Conservation (phyloP, 352 stramenopile species). For the Pythium dissotocum region DNA sequence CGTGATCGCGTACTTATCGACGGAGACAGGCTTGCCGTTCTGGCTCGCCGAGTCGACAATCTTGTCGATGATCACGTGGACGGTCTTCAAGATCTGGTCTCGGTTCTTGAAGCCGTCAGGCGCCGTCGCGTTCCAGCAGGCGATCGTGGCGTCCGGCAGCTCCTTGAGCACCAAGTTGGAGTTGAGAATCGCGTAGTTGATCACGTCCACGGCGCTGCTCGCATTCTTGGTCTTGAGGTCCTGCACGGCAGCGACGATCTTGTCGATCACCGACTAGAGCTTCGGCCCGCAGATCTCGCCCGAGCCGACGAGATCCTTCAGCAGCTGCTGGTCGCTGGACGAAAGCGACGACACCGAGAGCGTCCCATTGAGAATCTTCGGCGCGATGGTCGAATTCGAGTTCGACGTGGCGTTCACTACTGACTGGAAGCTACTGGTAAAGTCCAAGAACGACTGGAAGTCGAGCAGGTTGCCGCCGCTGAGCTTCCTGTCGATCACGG, state of each 20-base stretch:
- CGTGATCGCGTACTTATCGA: constrained; percentile 38
- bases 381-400: neutral
- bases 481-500: constrained; percentile 37
- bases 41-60: constrained; percentile 41
- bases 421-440: neutral
- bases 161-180: constrained; percentile 47
- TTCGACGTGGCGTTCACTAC: too few relatives aligned
- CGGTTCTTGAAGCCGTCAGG: constrained; percentile 23
- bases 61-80: too few relatives aligned
- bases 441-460: constrained; percentile 11
- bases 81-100: constrained; percentile 41
- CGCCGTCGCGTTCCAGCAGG: constrained; percentile 32
- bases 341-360: constrained; percentile 28
- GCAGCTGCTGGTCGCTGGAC: constrained; percentile 25
- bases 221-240: constrained; percentile 37
- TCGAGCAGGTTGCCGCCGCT: constrained; percentile 27
- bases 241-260: constrained; percentile 42
- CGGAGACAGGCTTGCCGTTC: constrained; percentile 35
- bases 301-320: constrained; percentile 41
- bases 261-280: constrained; percentile 50
- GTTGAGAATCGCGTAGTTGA: constrained; percentile 44
- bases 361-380: too few relatives aligned
- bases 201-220: constrained; percentile 35
- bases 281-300: constrained; percentile 41
- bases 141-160: constrained; percentile 43